Conservation (phyloP, 768 basidiomycete species). For the Piloderma croceum region DNA sequence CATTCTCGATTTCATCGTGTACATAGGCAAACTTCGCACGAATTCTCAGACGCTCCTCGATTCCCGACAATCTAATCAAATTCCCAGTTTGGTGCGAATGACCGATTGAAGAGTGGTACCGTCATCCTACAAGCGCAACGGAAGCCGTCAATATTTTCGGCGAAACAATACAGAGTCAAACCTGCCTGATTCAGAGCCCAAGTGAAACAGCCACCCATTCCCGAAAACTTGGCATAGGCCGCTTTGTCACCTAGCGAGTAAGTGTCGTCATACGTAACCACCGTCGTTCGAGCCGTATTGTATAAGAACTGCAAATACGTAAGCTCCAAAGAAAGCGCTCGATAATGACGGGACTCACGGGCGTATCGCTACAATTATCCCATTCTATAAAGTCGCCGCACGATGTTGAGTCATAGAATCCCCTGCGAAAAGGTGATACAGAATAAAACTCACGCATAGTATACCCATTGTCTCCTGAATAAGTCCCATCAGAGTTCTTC, state of each 20-base stretch:
- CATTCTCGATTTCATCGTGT: no score
- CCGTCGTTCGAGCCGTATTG: slow-evolving; percentile 40
- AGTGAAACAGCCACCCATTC: slow-evolving; percentile 51
- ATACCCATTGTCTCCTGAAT: slow-evolving; percentile 43
- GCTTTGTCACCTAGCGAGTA: slow-evolving; percentile 48
- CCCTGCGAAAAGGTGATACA: no score
- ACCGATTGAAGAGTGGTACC: slow-evolving; percentile 39
- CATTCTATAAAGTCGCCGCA: slow-evolving; percentile 53
- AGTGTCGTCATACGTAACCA: slow-evolving; percentile 69
- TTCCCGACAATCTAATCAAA: no score
- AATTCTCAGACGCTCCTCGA: no score
- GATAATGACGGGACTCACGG: no score
- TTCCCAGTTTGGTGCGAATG: slow-evolving; percentile 38
- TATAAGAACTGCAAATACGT: no score
- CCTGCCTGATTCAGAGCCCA: slow-evolving; percentile 53
- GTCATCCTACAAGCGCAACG: slow-evolving; percentile 32
- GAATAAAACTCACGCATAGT: slow-evolving; percentile 44
- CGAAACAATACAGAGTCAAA: not conserved
- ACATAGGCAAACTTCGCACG: no score
- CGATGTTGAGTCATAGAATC: no score
- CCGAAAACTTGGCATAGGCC: slow-evolving; percentile 43
- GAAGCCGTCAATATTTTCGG: not conserved
- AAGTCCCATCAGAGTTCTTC: slow-evolving; percentile 41
- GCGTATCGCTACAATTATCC: slow-evolving; percentile 68
- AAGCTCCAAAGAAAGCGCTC: no score